Evolutionary conservation across 2,329 filamentous ascomycete species (phyloP).

Genomic region (Tolypocladium cylindrosporum): DNA sequence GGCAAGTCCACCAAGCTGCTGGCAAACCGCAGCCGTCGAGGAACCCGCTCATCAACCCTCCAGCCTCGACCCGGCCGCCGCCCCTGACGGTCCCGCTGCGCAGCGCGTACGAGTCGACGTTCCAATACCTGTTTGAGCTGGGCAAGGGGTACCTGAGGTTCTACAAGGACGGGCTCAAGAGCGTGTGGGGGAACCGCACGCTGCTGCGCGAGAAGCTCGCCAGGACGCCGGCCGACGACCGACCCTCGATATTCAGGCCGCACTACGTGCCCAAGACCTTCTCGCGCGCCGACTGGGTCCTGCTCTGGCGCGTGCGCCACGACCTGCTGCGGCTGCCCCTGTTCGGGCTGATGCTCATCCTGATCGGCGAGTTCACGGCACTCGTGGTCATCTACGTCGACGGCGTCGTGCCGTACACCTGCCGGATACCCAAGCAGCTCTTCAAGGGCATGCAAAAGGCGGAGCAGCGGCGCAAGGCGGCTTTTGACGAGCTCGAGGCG

Average conservation of each 20-base stretch:
- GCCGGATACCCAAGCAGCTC: constrained; percentile 71
- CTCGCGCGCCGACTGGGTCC: constrained; percentile 60
- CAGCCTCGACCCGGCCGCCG: constrained; percentile 62
- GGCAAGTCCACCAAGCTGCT: constrained; percentile 11
- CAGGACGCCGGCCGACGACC: constrained; percentile 43
- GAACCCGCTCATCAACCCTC: constrained; percentile 54
- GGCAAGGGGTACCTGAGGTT: constrained; percentile 73
- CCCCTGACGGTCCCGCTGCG: constrained; percentile 53
- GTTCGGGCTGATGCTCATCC: constrained; percentile 64
- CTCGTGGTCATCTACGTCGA: constrained; percentile 64
- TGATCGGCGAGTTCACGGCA: constrained; percentile 83
- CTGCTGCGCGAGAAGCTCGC: constrained; percentile 35
- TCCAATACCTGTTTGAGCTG: constrained; percentile 43
- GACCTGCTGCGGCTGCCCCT: constrained; percentile 71
- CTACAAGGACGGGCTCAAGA: constrained; percentile 77
- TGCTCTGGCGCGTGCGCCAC: constrained; percentile 55
- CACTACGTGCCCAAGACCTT: constrained; percentile 22
- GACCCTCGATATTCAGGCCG: constrained; percentile 28
- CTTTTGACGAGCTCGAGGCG: constrained; percentile 33
- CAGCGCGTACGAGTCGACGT: constrained; percentile 20
- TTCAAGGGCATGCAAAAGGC: constrained; percentile 42
- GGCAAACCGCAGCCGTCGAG: constrained; percentile 11
- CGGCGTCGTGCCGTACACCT: constrained; percentile 65
- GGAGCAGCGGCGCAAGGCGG: constrained; percentile 39
- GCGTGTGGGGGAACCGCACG: constrained; percentile 58